Conservation (phyloP, 225 moss, liverwort and hornwort species). For the Straminergon stramineum region DNA sequence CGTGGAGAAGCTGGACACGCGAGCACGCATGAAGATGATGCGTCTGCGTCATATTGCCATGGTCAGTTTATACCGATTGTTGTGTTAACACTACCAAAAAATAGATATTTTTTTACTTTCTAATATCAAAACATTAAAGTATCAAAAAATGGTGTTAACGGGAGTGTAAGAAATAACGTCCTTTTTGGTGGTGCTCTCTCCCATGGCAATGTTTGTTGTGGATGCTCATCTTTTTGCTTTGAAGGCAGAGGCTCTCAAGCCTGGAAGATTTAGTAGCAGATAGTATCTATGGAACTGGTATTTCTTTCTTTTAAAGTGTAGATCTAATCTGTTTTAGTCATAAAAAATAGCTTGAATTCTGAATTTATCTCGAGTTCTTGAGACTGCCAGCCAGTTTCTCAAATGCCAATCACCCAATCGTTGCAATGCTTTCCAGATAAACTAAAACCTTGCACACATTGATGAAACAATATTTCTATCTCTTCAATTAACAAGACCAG, state of each 20-base stretch:
- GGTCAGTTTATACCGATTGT: conserved; percentile 18
- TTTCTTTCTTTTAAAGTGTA: too few species aligned
- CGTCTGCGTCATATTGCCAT: conserved; percentile 62
- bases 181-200: not conserved
- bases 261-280: too few species aligned
- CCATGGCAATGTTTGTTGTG: too few species aligned
- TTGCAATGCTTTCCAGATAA: not conserved
- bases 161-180: not conserved
- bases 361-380: not conserved
- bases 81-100: not conserved
- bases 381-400: not conserved
- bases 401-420: not conserved
- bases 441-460: not conserved
- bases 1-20: conserved; percentile 72
- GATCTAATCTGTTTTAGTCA: too few species aligned
- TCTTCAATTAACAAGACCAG: not conserved
- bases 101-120: too few species aligned
- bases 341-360: too few species aligned
- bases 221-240: not conserved
- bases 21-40: conserved; percentile 71
- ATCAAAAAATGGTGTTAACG: too few species aligned
- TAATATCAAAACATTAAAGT: not conserved
- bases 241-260: not conserved
- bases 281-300: not conserved
- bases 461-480: not conserved